Percentiles rank a stretch among this genome's conserved stretches.
Evolutionary conservation across 73 alveolate species (phyloP).

Genomic region (Tetrahymena malaccensis): DNA sequence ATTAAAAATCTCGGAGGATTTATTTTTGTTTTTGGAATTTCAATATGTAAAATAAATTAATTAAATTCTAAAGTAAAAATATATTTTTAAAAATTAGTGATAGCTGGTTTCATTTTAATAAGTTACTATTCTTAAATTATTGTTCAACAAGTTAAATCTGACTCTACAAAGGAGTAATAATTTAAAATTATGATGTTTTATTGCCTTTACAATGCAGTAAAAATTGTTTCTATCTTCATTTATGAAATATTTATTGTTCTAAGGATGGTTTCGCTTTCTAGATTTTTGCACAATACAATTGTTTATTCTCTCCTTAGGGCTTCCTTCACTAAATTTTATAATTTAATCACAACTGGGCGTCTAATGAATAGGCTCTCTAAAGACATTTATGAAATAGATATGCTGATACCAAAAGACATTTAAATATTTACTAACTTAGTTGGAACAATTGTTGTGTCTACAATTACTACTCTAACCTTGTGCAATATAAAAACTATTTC

Average conservation of each 20-base stretch:
- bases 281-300: neutral
- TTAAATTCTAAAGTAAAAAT: neutral
- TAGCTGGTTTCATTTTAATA: neutral
- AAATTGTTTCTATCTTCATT: neutral
- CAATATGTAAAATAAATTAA: neutral
- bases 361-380: constrained; percentile 19
- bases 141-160: neutral
- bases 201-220: neutral
- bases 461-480: neutral
- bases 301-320: neutral
- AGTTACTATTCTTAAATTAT: neutral
- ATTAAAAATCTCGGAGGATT: neutral
- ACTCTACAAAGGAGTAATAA: neutral
- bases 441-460: neutral
- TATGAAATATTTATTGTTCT: neutral
- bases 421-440: neutral
- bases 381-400: constrained; percentile 14
- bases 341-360: constrained; percentile 10
- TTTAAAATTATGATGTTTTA: neutral
- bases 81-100: neutral
- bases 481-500: neutral
- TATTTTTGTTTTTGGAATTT: neutral
- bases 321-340: constrained; percentile 12
- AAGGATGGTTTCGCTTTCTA: neutral
- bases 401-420: neutral